Conservation (phyloP, 495 filamentous ascomycete species). For the Daldinia grandis region DNA sequence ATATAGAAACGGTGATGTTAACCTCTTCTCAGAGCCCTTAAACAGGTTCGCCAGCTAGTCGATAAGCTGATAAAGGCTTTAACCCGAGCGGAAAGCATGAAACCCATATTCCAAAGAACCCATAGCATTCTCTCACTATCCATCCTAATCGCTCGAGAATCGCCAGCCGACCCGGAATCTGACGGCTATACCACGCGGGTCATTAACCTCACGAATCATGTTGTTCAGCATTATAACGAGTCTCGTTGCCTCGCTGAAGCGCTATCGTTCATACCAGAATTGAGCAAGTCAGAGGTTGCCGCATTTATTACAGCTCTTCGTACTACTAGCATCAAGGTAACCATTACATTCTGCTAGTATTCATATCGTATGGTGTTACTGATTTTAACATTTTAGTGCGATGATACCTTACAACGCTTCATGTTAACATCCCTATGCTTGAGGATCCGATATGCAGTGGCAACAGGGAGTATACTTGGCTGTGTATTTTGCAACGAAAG, state of each 20-base stretch:
- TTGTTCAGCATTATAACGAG: constrained; percentile 47
- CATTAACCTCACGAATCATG: constrained; percentile 43
- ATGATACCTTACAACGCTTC: constrained; percentile 1
- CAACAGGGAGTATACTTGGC: constrained; percentile 2
- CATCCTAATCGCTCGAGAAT: constrained; percentile 6
- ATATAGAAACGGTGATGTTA: constrained; percentile 3
- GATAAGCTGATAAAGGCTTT: constrained; percentile 18
- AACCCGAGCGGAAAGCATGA: constrained; percentile 12
- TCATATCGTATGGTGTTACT: background rate
- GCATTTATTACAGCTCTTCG: constrained; percentile 9
- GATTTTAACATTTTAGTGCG: constrained; percentile 9
- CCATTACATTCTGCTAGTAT: background rate
- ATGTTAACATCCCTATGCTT: constrained; percentile 22
- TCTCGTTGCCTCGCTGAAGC: constrained; percentile 47
- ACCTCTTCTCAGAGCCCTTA: constrained; percentile 41
- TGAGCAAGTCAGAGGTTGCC: constrained; percentile 6
- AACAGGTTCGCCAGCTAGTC: constrained; percentile 33
- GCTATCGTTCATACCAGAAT: constrained; percentile 33
- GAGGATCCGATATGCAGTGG: constrained; percentile 24
- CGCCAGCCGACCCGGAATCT: background rate
- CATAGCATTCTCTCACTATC: constrained; percentile 3
- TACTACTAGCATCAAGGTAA: constrained; percentile 15
- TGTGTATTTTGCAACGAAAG: constrained; percentile 45
- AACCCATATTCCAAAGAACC: constrained; percentile 15
- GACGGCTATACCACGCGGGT: constrained; percentile 32